Base-by-base conservation (phyloP, 306 rosid genomes). In the Oxytropis ochrocephala region DNA sequence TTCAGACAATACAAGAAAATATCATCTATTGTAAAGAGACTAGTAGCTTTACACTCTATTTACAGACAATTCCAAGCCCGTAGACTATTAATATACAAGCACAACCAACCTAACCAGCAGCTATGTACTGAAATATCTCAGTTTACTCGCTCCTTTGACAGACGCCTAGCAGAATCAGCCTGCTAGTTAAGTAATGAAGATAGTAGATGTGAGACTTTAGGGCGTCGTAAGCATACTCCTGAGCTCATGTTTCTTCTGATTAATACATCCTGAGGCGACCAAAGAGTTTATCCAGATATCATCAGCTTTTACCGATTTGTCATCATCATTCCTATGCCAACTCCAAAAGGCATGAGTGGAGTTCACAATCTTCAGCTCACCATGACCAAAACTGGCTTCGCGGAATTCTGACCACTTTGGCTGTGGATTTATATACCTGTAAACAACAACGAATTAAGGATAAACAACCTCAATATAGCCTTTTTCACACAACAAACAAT, bases 311-410 rank as follows among this genome's bases (percentile, higher is more conserved):
- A 94, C 89, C n/a, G 96, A 82, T 81, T 91, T 89, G 0, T 91
- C 97, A 5, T 94, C 84, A 14, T 91, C 99, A 57, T 94, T 94
- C 86, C 99, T 85, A 78, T 94, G 96, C 99, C 99, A 94, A 82
- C 89, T 88, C 99, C 99, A 94, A 73, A 84, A 81, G 46, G 96
- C 89, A 80, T 87, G 97, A 67, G 91, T 84, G 8, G 97, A 81
- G 75, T 89, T 93, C 55, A 83, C 84, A 50, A 90, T 55, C 71
- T 70, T 85, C 13, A 93, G 96, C 78, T 93, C 96, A 5, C 97
- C 97, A 1, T 93, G 98, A 50, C 98, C 98, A 18, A 93, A 93
- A 79, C 98, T 93, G 59, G 96, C 97, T 82, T 93, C 97, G 0
- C 90, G 89, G 77, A 93, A 93, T 33, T 72, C 85, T 12, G 97